Evolutionary conservation across 164 flowering plant genomes (phyloP), one percentile per base, ranked within the genome.

Genomic region (Dillenia turbinata): DNA sequence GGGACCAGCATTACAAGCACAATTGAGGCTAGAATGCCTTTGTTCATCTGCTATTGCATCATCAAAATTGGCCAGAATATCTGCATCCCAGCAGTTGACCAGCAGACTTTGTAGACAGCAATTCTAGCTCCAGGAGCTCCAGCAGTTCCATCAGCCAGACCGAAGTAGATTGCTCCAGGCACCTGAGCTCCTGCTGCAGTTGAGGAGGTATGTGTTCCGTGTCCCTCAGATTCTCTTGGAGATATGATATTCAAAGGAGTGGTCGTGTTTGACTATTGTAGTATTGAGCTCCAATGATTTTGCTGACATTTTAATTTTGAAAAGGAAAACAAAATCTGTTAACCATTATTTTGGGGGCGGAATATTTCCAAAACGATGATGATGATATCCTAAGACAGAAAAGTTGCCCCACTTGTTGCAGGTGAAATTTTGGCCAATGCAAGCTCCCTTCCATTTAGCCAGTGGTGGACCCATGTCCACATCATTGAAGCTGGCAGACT

Each of bases 81-180:
- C 74, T 11, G 70, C 73, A 3, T 5, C 2, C 2, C 33, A 13
- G 49, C 82, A 7, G 2, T 8, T 0, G 12, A n/a, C 75, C 82
- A 73, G 63, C 82, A 78, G 2, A 69, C 79, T 62, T 78, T 76
- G 74, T 76, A 79, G 57, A 73, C 44, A 0, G 82, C 78, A 24
- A 79, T 68, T 44, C 82, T 63, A 9, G 80, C 72, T 7, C 9
- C 8, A 1, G 83, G 78, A 5, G 61, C 70, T 22, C 69, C 80
- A 11, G 74, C 80, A 13, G 44, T 40, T 12, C 83, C 83, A 9
- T 65, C 12, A 2, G 80, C 83, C 12, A 73, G 61, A 0, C 80
- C 76, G 9, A 49, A 64, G 66, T 65, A 71, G 64, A 70, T 76
- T 14, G 76, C 79, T 16, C 59, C 66, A 1, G 17, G 15, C 43